Evolutionary conservation across 768 basidiomycete genomes (phyloP).

Genomic region (Dacryopinax spathularia): DNA sequence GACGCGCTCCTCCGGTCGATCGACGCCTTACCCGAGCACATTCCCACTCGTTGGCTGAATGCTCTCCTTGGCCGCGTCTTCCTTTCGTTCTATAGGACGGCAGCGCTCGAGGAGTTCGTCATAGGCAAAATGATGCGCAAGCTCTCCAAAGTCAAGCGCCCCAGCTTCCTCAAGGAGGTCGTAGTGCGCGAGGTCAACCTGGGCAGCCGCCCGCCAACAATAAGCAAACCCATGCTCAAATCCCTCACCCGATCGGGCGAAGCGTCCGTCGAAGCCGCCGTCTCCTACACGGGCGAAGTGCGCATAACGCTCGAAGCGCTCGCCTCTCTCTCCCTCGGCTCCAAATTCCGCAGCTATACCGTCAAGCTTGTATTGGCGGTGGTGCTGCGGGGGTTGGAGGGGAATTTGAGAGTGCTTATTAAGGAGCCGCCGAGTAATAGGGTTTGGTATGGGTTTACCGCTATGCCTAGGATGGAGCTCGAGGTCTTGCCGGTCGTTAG

Average conservation of each 20-base stretch:
- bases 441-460: conserved; percentile 92
- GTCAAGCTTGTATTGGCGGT: conserved; percentile 83
- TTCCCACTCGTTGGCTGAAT: conserved; percentile 95
- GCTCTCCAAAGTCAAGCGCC: conserved; percentile 78
- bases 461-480: conserved; percentile 73
- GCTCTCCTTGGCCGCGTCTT: conserved; percentile 85
- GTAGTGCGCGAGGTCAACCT: conserved; percentile 80
- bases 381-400: conserved; percentile 78
- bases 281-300: conserved; percentile 74
- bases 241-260: conserved; percentile 91
- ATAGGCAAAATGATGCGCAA: conserved; percentile 87
- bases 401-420: conserved; percentile 73
- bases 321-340: conserved; percentile 70
- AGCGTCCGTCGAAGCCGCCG: conserved; percentile 72
- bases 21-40: conserved; percentile 88
- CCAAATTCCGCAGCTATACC: conserved; percentile 73
- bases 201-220: conserved; percentile 65
- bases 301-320: conserved; percentile 82
- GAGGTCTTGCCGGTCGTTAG: conserved; percentile 89
- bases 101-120: conserved; percentile 67
- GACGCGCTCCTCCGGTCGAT: conserved; percentile 63
- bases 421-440: conserved; percentile 93
- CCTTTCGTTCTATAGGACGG: conserved; percentile 80
- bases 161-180: conserved; percentile 70
- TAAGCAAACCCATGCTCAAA: conserved; percentile 97